phyloP scores from a whole-genome alignment of 495 filamentous ascomycete species.

The Tuber calosporum region DNA sequence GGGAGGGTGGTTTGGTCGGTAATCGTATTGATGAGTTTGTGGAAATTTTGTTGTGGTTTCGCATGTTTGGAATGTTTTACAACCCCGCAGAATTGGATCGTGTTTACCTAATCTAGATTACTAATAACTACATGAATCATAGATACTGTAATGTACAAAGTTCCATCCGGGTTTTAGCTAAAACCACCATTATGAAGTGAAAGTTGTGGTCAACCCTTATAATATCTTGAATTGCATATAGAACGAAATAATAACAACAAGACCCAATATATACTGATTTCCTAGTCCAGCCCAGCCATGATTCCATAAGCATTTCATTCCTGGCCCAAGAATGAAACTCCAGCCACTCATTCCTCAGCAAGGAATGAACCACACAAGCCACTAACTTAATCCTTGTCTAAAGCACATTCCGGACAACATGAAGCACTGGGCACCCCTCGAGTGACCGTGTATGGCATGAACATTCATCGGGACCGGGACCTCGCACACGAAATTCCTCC shows the following conservation, averaged over 20 bases:
- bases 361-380: no score
- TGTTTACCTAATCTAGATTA: background rate
- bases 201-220: no score
- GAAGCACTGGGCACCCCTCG: background rate
- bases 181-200: background rate
- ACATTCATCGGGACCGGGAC: background rate
- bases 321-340: no score
- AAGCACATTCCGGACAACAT: no score
- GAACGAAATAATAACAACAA: no score
- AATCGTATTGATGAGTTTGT: background rate
- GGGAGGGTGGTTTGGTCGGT: background rate
- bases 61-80: background rate
- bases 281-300: no score
- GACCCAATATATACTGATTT: no score
- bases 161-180: background rate
- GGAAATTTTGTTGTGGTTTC: background rate
- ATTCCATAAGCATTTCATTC: no score
- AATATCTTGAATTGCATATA: no score
- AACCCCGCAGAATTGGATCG: background rate
- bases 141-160: background rate
- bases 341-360: no score
- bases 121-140: background rate
- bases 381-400: no score
- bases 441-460: background rate
- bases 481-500: background rate